Conservation (phyloP, 306 rosid species). For the Begonia peltatifolia region DNA sequence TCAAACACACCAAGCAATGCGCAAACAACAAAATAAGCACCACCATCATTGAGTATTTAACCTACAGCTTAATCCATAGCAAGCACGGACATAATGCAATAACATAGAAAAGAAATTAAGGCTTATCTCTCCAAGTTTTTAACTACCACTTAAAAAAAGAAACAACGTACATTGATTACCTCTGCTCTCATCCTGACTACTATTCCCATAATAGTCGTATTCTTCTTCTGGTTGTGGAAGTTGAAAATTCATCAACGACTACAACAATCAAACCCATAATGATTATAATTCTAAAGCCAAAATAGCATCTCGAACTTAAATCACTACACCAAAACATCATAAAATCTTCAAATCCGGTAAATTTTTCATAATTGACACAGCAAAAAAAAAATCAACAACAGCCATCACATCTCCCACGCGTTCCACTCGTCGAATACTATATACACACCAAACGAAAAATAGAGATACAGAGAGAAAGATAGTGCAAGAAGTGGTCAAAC, state of each 20-base stretch:
- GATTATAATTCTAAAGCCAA: conserved; percentile 1
- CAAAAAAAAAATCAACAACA: neutral
- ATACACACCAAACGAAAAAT: conserved; percentile 5
- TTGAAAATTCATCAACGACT: conserved; percentile 91
- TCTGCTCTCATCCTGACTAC: conserved; percentile 99
- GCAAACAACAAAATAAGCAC: neutral
- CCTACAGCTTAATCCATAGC: too few species aligned
- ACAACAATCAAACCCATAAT: conserved; percentile 26
- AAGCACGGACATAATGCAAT: neutral
- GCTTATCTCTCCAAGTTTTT: conserved; percentile 6
- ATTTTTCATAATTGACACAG: neutral
- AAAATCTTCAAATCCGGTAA: neutral
- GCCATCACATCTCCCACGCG: neutral
- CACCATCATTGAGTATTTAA: too few species aligned
- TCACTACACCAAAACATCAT: neutral
- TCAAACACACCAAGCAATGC: neutral
- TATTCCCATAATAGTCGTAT: conserved; percentile 82
- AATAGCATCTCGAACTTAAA: conserved; percentile 6
- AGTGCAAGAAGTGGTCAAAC: neutral
- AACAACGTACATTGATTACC: conserved; percentile 62
- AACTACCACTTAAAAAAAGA: conserved; percentile 2
- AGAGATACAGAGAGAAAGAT: neutral
- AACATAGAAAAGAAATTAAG: neutral
- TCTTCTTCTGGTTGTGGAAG: conserved; percentile 85
- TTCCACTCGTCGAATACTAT: neutral